Conservation (phyloP, 495 filamentous ascomycete species). For the Lentithecium fluviatile region DNA sequence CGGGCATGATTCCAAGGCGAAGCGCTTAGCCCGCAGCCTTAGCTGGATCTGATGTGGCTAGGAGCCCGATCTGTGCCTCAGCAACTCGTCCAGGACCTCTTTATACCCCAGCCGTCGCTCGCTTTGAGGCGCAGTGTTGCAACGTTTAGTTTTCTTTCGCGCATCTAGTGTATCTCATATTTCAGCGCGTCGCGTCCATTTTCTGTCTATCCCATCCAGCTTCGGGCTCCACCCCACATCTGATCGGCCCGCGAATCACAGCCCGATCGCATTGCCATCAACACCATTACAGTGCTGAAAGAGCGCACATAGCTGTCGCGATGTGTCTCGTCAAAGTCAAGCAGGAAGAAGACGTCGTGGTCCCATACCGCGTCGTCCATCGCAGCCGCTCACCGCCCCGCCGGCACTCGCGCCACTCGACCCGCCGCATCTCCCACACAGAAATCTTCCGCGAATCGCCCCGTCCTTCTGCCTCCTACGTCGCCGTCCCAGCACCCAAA, state of each 20-base stretch:
- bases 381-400: slow-evolving; percentile 21
- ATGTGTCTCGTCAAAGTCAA: slow-evolving; percentile 46
- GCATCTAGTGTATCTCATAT: no score
- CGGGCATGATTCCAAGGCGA: slow-evolving; percentile 21
- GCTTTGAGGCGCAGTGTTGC: neutral
- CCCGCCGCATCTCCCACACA: slow-evolving; percentile 28
- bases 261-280: slow-evolving; percentile 17
- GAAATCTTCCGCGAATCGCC: slow-evolving; percentile 37
- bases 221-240: slow-evolving; percentile 5
- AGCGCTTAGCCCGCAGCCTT: neutral
- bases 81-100: neutral
- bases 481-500: slow-evolving; percentile 19
- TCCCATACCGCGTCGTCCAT: slow-evolving; percentile 30
- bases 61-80: slow-evolving; percentile 5
- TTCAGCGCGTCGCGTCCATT: no score
- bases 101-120: slow-evolving; percentile 14
- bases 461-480: slow-evolving; percentile 21
- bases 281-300: neutral
- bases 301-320: neutral
- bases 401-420: slow-evolving; percentile 11
- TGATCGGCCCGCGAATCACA: slow-evolving; percentile 27
- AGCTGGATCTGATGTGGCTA: slow-evolving; percentile 13
- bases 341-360: slow-evolving; percentile 41
- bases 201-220: neutral
- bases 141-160: no score